phyloP scores from a whole-genome alignment of 805 yeast species.

The Lachancea nothofagi region DNA sequence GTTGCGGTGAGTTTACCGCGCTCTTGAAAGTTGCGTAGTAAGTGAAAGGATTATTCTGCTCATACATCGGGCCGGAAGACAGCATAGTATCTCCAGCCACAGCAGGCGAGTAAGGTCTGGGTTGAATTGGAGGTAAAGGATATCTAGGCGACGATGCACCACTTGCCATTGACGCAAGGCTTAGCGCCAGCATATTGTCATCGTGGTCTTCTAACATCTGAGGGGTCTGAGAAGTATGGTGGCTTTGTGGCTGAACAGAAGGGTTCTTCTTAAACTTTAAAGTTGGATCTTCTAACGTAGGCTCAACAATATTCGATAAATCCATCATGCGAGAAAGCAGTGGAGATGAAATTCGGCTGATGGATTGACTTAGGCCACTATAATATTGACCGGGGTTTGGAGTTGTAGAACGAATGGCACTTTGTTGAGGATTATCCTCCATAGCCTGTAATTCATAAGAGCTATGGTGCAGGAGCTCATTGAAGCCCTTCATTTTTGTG shows the following conservation, averaged over 20 bases:
- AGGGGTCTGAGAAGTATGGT: neutral
- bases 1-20: conserved; percentile 11
- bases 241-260: conserved; percentile 7
- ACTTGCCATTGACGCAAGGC: conserved; percentile 34
- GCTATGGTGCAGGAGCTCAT: conserved; percentile 25
- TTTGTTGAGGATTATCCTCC: conserved; percentile 22
- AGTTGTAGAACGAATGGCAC: conserved; percentile 22
- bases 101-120: conserved; percentile 15
- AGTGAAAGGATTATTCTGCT: conserved; percentile 17
- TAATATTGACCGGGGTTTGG: conserved; percentile 14
- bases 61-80: conserved; percentile 24
- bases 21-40: conserved; percentile 16
- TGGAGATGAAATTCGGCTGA: conserved; percentile 33
- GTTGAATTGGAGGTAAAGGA: conserved; percentile 22
- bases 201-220: conserved; percentile 28
- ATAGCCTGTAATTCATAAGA: conserved; percentile 27
- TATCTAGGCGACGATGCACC: conserved; percentile 33
- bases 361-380: conserved; percentile 13
- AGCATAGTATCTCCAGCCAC: conserved; percentile 15
- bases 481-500: conserved; percentile 20
- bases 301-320: conserved; percentile 33
- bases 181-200: conserved; percentile 33
- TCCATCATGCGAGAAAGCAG: conserved; percentile 34
- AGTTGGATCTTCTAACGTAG: conserved; percentile 35
- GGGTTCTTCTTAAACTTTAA: conserved; percentile 24